phyloP scores from a whole-genome alignment of 2,329 filamentous ascomycete species.

The Coniochaeta sp. region DNA sequence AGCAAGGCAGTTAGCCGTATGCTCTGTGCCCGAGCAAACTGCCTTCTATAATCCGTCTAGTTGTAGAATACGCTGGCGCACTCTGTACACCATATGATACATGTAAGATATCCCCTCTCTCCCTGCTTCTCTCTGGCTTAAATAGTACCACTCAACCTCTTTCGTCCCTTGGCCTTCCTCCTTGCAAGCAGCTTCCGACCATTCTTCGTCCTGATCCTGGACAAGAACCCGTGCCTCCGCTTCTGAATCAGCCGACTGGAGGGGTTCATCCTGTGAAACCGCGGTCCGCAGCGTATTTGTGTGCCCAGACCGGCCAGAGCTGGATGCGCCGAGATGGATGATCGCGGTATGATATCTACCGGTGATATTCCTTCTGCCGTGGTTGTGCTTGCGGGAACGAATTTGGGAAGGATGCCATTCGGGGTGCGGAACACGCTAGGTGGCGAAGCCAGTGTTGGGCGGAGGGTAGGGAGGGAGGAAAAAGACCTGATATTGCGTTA shows the following conservation, averaged over 20 bases:
- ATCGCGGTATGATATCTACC: conserved; percentile 36
- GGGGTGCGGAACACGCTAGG: conserved; percentile 21
- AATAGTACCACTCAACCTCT: conserved; percentile 27
- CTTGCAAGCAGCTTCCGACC: conserved; percentile 45
- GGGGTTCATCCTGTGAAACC: conserved; percentile 45
- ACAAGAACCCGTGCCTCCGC: conserved; percentile 50
- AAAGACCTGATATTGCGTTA: conserved; percentile 16
- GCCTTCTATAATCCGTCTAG: not conserved
- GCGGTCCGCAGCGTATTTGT: conserved; percentile 51
- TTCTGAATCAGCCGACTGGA: conserved; percentile 50
- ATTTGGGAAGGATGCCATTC: conserved; percentile 19
- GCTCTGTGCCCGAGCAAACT: not conserved
- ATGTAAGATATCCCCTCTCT: not conserved
- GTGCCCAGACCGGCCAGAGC: conserved; percentile 32
- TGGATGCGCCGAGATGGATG: conserved; percentile 43
- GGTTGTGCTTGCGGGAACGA: conserved; percentile 10
- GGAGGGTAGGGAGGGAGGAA: conserved; percentile 39
- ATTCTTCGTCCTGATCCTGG: conserved; percentile 38
- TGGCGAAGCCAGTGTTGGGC: conserved; percentile 33
- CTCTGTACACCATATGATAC: not conserved
- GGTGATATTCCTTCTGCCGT: conserved; percentile 7
- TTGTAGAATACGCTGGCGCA: not conserved
- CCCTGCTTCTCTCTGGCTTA: not conserved
- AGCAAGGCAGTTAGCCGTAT: not conserved
- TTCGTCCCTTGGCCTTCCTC: conserved; percentile 45